Conservation (phyloP, 495 filamentous ascomycete species). For the Extremus antarcticus region DNA sequence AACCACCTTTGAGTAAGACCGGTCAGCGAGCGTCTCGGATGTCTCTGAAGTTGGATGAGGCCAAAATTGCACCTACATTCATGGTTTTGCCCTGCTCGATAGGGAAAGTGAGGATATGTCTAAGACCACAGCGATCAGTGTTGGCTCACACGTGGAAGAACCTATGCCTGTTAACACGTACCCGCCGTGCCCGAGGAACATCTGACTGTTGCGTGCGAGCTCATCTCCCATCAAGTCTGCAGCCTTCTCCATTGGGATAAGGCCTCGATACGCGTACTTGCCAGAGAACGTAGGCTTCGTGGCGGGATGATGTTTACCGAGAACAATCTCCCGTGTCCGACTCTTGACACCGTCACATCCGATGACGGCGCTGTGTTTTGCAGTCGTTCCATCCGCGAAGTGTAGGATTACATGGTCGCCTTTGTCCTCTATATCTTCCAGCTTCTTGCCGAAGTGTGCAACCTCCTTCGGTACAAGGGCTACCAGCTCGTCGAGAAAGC, state of each 20-base stretch:
- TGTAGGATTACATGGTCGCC: constrained; percentile 33
- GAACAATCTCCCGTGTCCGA: constrained; percentile 35
- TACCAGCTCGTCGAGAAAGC: constrained; percentile 50
- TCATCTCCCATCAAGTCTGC: constrained; percentile 42
- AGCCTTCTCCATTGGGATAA: constrained; percentile 51
- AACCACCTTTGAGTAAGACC: too few relatives aligned
- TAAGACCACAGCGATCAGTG: too few relatives aligned
- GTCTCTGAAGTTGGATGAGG: too few relatives aligned
- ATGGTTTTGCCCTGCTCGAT: constrained; percentile 53
- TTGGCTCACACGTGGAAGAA: too few relatives aligned
- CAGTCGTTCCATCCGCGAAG: constrained; percentile 46
- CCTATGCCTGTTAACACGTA: constrained; percentile 51
- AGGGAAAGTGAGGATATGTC: constrained; percentile 53
- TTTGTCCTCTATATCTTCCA: constrained; percentile 24
- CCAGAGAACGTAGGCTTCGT: constrained; percentile 35
- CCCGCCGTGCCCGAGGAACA: constrained; percentile 47
- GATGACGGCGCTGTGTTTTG: constrained; percentile 36
- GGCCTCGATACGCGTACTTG: constrained; percentile 47
- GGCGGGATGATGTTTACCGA: constrained; percentile 32
- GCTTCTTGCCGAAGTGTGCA: constrained; percentile 32
- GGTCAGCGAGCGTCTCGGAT: too few relatives aligned
- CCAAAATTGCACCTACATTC: constrained; percentile 44
- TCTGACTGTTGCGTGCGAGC: constrained; percentile 38
- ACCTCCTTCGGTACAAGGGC: constrained; percentile 40
- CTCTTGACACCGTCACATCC: constrained; percentile 50